Base-by-base conservation (phyloP, 768 basidiomycete genomes). In the Pisolithus orientalis region DNA sequence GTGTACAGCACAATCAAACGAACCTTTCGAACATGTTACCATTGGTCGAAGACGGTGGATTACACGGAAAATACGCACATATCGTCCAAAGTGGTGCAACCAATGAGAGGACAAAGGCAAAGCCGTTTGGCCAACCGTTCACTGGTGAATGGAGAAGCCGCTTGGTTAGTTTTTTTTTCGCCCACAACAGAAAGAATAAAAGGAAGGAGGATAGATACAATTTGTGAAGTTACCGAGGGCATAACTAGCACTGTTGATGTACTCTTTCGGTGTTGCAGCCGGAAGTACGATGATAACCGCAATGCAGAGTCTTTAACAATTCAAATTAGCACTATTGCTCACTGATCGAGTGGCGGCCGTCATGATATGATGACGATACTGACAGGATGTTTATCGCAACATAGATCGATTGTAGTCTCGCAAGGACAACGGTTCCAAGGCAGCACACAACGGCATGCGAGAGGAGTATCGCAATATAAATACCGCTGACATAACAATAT, bases 221-320 rank as follows among this genome's bases (percentile, higher is more conserved):
- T 86, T 85, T 37, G 74, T 68, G 51, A 85, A 86, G 47, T 81
- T 75, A 21, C 80, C 78, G 6, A 90, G 72, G 0, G 83, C 85
- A 52, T 77, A 84, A 21, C 73, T 72, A 1, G 84, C 79, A 1
- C 67, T 75, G 62, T 88, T 90, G 56, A 69, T 78, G 47, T 81
- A 74, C 44, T 80, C 76, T 17, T 66, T 67, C 4, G 84, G 83
- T 5, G 85, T 84, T 4, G 81, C 77, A 17, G 72, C 77, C 0
- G 86, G 87, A 3, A 90, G 71, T 7, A 78, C 84, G 47, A 92
- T 78, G 49, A 90, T 83, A 5, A 88, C 75, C 1, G 78, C 80
- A 6, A 87, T 59, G 57, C 80, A 84, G 14, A 85, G 65, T 21
- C 84, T 86, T 13, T 40, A 21, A 34, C 38, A 2, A 37, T 17